Evolutionary conservation across 1,284 basidiomycete species (phyloP).

Genomic region (Hymenochaete sp.): DNA sequence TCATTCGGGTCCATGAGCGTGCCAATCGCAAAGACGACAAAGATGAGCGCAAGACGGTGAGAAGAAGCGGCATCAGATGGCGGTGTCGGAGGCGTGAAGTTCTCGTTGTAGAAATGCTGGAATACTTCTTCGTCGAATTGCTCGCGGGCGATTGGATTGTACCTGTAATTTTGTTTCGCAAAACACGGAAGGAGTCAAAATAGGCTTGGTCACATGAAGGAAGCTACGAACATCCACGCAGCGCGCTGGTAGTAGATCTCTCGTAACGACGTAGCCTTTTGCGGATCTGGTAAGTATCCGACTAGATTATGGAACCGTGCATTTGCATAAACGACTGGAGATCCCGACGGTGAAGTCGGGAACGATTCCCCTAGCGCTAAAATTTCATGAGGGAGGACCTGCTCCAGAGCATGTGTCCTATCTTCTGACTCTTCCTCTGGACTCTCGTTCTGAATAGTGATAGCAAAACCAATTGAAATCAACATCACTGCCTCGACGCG

Average conservation of each 20-base stretch:
- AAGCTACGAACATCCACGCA: conserved; percentile 58
- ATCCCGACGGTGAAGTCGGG: conserved; percentile 45
- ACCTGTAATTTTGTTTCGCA: conserved; percentile 50
- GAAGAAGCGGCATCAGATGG: conserved; percentile 48
- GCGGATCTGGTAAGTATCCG: conserved; percentile 57
- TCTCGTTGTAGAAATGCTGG: conserved; percentile 46
- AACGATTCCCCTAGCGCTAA: conserved; percentile 54
- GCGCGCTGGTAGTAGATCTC: conserved; percentile 60
- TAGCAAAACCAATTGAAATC: not conserved
- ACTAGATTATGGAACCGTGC: conserved; percentile 48
- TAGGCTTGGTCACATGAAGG: not conserved
- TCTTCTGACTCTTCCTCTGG: conserved; percentile 48
- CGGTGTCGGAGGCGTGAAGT: conserved; percentile 10
- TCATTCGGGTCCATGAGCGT: conserved; percentile 58
- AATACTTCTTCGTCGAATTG: conserved; percentile 60
- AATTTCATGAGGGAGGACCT: conserved; percentile 50
- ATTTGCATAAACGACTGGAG: conserved; percentile 27
- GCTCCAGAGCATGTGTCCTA: conserved; percentile 40
- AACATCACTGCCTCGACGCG: conserved; percentile 10
- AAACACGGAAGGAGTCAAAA: not conserved
- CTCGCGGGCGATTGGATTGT: conserved; percentile 59
- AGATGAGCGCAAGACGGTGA: conserved; percentile 63
- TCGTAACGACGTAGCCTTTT: conserved; percentile 51
- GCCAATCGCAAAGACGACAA: conserved; percentile 69
- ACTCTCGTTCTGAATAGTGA: conserved; percentile 49